Evolutionary conservation across 208 protist species (phyloP), one percentile per base, ranked within the genome.

Genomic region (Trypanosoma vivax): DNA sequence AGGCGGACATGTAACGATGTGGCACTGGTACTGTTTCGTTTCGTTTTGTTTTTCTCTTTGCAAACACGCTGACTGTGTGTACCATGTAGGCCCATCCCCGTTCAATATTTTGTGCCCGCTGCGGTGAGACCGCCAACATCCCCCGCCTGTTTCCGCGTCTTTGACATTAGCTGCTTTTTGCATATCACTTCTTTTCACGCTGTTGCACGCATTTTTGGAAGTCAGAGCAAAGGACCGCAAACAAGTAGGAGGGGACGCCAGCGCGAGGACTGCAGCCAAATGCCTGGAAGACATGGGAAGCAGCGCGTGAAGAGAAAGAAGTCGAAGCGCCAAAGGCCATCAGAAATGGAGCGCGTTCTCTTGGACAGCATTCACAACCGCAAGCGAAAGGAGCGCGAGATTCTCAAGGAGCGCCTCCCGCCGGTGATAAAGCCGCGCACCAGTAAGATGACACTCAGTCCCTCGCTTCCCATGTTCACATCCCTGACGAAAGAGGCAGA

Each of bases 341-440:
- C 79, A 16, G 83, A 90, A 45, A 95, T 95, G 88, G 83, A 95
- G 64, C 58, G 70, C 18, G 80, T 82, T 30, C 70, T 95, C 39
- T 81, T 91, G 53, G 81, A 95, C 50, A 95, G 88, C 64, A 88
- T 95, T 56, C 84, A 95, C 55, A 82, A 79, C 1, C 67, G 88
- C 1, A 79, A 78, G 42, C 67, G 84, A 1, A 92, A 88, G 28
- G 88, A 95, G 53, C 69, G 68, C 31, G 70, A 69, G 19, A 92
- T 95, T 33, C 58, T 95, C 6, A 88, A 88, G 54, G 45, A 74
- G 16, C 62, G 89, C 5, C 77, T 95, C 23, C 83, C 88, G 34
- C 88, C 88, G 0, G 67, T 65, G 37, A 46, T 90, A 9, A 63
- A 53, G 23, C 69, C 69, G 2, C 81, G 86, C 48, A 60, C 65